phyloP scores from a whole-genome alignment of 345 rosid species.

The Eucalyptus pauciflora region DNA sequence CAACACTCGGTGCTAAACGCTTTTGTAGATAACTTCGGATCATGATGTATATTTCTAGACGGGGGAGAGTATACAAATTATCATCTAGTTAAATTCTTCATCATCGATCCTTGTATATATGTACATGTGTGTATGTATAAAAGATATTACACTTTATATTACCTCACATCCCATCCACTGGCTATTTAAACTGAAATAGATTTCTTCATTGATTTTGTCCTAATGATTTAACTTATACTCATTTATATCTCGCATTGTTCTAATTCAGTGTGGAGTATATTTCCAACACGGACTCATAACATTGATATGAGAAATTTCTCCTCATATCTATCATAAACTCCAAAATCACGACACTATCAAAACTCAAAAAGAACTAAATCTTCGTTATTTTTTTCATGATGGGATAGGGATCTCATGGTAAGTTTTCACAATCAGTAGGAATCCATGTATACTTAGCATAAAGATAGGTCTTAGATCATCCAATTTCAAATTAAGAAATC shows the following conservation, averaged over 20 bases:
- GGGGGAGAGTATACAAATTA: neutral
- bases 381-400: too few relatives aligned
- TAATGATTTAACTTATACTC: neutral
- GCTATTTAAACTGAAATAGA: neutral
- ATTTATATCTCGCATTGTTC: neutral
- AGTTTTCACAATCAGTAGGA: neutral
- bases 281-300: neutral
- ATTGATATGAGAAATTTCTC: neutral
- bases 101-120: neutral
- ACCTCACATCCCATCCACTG: neutral
- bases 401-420: neutral
- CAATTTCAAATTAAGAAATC: neutral
- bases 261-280: neutral
- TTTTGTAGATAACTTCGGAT: neutral
- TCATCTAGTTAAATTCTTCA: neutral
- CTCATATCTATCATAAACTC: neutral
- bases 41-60: neutral
- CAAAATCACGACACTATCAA: neutral
- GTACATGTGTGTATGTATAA: neutral
- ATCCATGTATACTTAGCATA: neutral
- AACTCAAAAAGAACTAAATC: neutral
- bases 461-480: neutral
- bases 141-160: neutral
- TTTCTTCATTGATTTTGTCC: neutral
- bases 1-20: too few relatives aligned